Evolutionary conservation across 129 eudicot species (phyloP).

Genomic region (Tanacetum coccineum): DNA sequence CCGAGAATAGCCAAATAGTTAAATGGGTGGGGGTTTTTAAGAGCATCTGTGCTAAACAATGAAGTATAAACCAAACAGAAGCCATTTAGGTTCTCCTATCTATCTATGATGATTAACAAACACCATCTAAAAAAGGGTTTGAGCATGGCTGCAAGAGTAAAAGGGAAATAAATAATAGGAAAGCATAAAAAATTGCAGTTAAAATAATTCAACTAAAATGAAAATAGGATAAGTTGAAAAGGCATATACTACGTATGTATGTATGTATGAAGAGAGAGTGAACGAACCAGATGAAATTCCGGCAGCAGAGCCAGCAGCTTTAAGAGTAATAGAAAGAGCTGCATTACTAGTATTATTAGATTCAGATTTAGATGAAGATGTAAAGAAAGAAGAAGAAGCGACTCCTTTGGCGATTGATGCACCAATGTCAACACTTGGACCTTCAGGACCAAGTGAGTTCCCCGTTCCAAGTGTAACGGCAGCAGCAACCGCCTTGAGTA

Average conservation of each 20-base stretch:
- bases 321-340: conserved; percentile 35
- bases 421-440: conserved; percentile 98
- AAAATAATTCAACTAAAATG: too few relatives aligned
- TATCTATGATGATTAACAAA: conserved; percentile 8
- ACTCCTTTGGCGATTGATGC: conserved; percentile 73
- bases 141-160: not conserved
- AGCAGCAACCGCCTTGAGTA: conserved; percentile 71
- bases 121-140: not conserved
- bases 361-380: too few relatives aligned
- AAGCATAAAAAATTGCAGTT: conserved; percentile 10
- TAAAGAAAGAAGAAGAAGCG: conserved; percentile 18
- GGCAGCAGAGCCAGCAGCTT: conserved; percentile 97
- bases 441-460: conserved; percentile 95
- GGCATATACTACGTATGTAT: too few relatives aligned
- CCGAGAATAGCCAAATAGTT: too few relatives aligned
- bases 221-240: too few relatives aligned
- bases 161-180: conserved; percentile 14
- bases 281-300: conserved; percentile 87
- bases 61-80: not conserved
- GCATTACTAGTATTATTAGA: too few relatives aligned
- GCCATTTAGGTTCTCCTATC: conserved; percentile 1
- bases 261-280: too few relatives aligned
- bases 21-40: too few relatives aligned
- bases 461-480: conserved; percentile 95
- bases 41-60: too few relatives aligned